phyloP scores from a whole-genome alignment of 495 filamentous ascomycete species.

The Penicillium alfredii region DNA sequence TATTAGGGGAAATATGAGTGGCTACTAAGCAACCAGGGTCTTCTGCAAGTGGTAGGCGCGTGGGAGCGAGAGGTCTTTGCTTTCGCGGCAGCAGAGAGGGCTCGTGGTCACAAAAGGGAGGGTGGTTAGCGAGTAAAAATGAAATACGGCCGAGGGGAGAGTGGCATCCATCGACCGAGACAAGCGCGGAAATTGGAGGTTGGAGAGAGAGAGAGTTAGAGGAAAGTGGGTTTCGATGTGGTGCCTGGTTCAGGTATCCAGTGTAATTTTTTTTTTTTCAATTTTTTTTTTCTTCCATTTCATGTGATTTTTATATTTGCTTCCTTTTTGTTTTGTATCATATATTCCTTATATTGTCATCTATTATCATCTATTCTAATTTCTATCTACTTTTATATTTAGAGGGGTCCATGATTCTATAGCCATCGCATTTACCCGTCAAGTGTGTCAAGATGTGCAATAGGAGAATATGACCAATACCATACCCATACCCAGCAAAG shows the following conservation, averaged over 20 bases:
- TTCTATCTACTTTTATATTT: too few relatives aligned
- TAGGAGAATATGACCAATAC: too few relatives aligned
- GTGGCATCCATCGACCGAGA: conserved; percentile 11
- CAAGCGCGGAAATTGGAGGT: conserved; percentile 20
- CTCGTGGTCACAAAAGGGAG: conserved; percentile 4
- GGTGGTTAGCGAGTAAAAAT: conserved; percentile 1
- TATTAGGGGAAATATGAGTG: conserved; percentile 20
- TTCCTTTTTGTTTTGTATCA: too few relatives aligned
- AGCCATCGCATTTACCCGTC: too few relatives aligned
- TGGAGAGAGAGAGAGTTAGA: too few relatives aligned
- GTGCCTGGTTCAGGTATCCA: conserved; percentile 3
- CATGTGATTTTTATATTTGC: too few relatives aligned
- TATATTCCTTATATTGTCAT: too few relatives aligned
- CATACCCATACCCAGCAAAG: too few relatives aligned
- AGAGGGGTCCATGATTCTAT: too few relatives aligned
- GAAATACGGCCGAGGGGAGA: neutral
- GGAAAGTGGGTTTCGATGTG: neutral
- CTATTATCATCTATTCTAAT: too few relatives aligned
- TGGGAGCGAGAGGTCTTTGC: conserved; percentile 3
- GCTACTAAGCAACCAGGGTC: conserved; percentile 10
- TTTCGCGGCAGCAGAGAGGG: conserved; percentile 10
- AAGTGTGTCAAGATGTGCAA: too few relatives aligned
- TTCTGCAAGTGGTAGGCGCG: conserved; percentile 18
- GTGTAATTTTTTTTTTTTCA: neutral
- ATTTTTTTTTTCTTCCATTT: conserved; percentile 1